Evolutionary conservation across 1,284 basidiomycete genomes (phyloP), one percentile per base, ranked within the genome.

Genomic region (Apiotrichum akiyoshidainum): DNA sequence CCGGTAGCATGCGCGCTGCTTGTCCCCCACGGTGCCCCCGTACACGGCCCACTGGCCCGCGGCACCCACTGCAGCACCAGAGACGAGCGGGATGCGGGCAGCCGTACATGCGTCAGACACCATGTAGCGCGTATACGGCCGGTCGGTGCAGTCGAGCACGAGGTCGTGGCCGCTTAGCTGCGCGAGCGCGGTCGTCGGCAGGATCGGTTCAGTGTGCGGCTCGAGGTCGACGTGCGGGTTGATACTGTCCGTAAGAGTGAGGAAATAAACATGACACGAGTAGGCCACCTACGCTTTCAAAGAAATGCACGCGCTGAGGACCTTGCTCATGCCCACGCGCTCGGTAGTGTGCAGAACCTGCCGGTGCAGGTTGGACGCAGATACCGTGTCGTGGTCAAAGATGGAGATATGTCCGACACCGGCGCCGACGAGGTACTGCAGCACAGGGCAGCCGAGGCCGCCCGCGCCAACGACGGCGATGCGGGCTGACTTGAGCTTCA

Each of bases 111-210:
- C 84, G 73, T 98, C 95, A n/a, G 90, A 93, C 58, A 99, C 83
- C 9, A 99, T 84, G 76, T 99, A 99, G 5, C 96, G 87, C 0
- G 92, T 94, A 5, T 88, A 84, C 2, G 89, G 86, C 63, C 96
- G 95, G 78, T 99, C 95, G 2, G 92, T 97, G 79, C 95, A 98
- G 79, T 99, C 96, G 16, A 99, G 81, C 49, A 98, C 83, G 45
- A 97, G 77, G 71, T 90, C 86, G 69, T 88, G 89, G 2, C 80
- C 71, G 6, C 73, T 65, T 8, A 95, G 79, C n/a, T 89, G 76
- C 5, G 74, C 57, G 14, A 84, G 60, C 0, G 89, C 87, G 64
- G 90, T 91, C 9, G 77, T 69, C 5, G 87, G 72, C 0, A 79
- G 78, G 34, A 95, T 80, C 0, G 86, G 80, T 17, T 81, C 70